phyloP scores from a whole-genome alignment of 2,329 filamentous ascomycete genomes.

The Onygenales sp. region DNA sequence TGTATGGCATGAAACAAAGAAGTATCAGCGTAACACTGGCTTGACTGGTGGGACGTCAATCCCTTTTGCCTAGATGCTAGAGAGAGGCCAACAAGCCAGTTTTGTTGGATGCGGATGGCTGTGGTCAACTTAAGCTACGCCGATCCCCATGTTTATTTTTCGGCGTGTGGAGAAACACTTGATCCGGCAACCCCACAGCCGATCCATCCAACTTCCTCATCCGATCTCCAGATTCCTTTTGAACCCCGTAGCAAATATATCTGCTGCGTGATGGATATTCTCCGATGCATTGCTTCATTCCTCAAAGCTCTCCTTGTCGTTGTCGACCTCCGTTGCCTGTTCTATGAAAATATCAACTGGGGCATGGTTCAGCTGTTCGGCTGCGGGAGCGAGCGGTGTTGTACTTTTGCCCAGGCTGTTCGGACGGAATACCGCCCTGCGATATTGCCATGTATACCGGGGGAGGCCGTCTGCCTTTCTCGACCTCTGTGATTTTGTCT shows the following conservation, averaged over 20 bases:
- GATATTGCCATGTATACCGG: constrained; percentile 10
- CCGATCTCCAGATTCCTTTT: background rate
- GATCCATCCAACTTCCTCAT: background rate
- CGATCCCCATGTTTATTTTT: background rate
- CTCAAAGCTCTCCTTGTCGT: background rate
- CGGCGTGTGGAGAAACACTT: background rate
- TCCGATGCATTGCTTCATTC: background rate
- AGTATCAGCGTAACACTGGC: background rate
- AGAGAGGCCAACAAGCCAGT: background rate
- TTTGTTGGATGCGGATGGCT: background rate
- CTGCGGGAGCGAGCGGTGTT: too few relatives aligned
- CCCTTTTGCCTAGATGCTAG: background rate
- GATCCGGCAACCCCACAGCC: background rate
- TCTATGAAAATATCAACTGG: background rate
- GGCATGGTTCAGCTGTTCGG: too few relatives aligned
- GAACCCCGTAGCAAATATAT: background rate
- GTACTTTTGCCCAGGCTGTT: too few relatives aligned
- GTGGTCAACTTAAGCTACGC: background rate
- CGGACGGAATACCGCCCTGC: too few relatives aligned
- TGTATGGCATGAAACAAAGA: background rate
- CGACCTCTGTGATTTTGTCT: constrained; percentile 3
- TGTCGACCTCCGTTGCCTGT: background rate
- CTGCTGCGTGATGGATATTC: background rate
- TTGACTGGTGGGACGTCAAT: background rate
- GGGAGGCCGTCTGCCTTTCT: constrained; percentile 8